These are phyloP conservation scores for Cucurbita argyrosperma DNA, from an alignment of 306 rosid genomes.

Conservation along the genomic window DNA sequence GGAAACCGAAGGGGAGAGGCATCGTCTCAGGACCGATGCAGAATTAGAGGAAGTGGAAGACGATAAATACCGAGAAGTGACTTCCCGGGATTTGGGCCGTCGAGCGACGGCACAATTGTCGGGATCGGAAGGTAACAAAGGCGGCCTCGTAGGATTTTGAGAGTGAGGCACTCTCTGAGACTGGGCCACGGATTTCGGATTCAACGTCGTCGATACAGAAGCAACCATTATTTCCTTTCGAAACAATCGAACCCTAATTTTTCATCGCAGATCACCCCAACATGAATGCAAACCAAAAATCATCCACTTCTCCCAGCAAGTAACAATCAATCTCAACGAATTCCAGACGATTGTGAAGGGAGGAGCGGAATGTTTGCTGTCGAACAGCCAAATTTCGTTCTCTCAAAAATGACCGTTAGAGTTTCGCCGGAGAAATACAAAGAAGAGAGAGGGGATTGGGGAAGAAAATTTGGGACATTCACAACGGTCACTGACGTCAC, in stretches of 20 bases:
- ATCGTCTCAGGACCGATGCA: conserved; percentile 31
- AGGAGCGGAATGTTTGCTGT: background rate
- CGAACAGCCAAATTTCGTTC: no score
- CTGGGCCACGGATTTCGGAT: conserved; percentile 29
- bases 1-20: conserved; percentile 44
- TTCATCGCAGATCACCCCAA: background rate
- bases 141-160: conserved; percentile 44
- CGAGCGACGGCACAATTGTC: conserved; percentile 56
- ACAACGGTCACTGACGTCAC: background rate
- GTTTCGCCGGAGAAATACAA: conserved; percentile 11
- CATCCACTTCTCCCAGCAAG: conserved; percentile 7
- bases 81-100: conserved; percentile 47
- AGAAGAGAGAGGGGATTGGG: background rate
- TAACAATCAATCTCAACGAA: background rate
- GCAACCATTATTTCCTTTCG: conserved; percentile 43
- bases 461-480: background rate
- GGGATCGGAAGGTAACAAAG: conserved; percentile 64
- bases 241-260: conserved; percentile 14
- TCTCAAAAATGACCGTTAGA: conserved; percentile 6
- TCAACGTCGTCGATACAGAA: conserved; percentile 46
- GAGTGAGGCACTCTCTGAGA: conserved; percentile 26
- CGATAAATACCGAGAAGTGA: conserved; percentile 70
- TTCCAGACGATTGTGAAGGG: background rate
- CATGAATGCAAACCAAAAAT: background rate
- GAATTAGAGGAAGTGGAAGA: conserved; percentile 26